These are phyloP conservation scores for Colletotrichum lentis DNA, from an alignment of 2,329 filamentous ascomycete species.

Conservation along the genomic window DNA sequence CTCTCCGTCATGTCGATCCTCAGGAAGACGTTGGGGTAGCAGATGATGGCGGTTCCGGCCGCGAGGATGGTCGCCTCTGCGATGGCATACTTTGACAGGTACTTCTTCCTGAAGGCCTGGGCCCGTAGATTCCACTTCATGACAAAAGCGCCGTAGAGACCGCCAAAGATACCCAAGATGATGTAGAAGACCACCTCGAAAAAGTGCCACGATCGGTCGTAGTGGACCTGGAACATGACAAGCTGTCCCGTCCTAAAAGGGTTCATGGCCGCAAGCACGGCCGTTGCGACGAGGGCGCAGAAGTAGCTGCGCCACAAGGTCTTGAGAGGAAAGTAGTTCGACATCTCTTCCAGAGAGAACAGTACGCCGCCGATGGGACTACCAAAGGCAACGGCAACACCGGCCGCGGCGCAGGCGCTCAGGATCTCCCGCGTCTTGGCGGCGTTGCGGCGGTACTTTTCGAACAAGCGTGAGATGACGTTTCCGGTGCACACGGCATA, in stretches of 20 bases:
- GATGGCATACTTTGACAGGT: conserved; percentile 83
- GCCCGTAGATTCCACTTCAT: conserved; percentile 97
- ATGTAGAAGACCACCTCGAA: conserved; percentile 95
- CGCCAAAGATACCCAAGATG: conserved; percentile 89
- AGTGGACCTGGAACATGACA: conserved; percentile 98
- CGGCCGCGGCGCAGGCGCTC: conserved; percentile 92
- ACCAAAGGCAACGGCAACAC: conserved; percentile 95
- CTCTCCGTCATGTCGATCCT: conserved; percentile 99
- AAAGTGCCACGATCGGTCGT: conserved; percentile 97
- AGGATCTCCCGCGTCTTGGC: conserved; percentile 95
- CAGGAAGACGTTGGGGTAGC: conserved; percentile 94
- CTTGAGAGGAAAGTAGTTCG: conserved; percentile 93
- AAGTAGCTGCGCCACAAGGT: conserved; percentile 99
- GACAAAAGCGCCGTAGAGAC: conserved; percentile 93
- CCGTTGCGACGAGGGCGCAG: conserved; percentile 93
- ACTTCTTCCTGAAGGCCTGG: conserved; percentile 93
- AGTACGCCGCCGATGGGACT: conserved; percentile 96
- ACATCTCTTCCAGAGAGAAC: conserved; percentile 98
- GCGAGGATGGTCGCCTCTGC: conserved; percentile 87
- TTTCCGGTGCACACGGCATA: conserved; percentile 98
- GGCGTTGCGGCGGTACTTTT: conserved; percentile 90
- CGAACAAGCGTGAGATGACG: conserved; percentile 91
- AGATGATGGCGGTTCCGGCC: conserved; percentile 85
- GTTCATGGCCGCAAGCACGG: conserved; percentile 93
- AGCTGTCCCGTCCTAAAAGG: conserved; percentile 96